These are phyloP conservation scores for Strobilomyces confusus DNA, from an alignment of 768 basidiomycete genomes.

Conservation along the genomic window DNA sequence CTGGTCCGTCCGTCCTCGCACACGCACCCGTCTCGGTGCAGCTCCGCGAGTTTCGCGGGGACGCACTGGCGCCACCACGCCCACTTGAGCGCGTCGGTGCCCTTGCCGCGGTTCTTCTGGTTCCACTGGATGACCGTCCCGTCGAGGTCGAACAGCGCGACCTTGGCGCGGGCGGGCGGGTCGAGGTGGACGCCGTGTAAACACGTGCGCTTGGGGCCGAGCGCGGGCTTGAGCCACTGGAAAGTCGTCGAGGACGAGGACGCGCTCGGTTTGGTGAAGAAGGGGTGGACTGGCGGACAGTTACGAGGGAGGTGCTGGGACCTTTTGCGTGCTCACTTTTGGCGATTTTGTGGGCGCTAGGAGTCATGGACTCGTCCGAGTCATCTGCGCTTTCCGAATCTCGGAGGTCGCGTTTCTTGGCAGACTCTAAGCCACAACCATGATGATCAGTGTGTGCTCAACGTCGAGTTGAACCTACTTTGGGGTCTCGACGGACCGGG, in stretches of 20 bases:
- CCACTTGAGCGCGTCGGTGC: conserved; percentile 32
- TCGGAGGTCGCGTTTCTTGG: conserved; percentile 20
- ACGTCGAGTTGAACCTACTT: conserved; percentile 12
- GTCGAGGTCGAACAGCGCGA: conserved; percentile 84
- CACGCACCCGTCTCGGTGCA: conserved; percentile 55
- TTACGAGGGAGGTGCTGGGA: not conserved
- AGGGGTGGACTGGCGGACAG: conserved; percentile 36
- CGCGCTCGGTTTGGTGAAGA: conserved; percentile 33
- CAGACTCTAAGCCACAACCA: not conserved
- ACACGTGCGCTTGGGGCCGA: conserved; percentile 35
- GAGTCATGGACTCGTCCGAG: conserved; percentile 15
- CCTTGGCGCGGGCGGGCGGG: conserved; percentile 42
- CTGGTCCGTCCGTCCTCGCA: not conserved
- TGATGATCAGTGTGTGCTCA: not conserved
- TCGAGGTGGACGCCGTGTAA: conserved; percentile 32
- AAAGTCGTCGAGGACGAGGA: conserved; percentile 13
- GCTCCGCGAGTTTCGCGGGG: conserved; percentile 56
- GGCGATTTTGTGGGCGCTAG: conserved; percentile 18
- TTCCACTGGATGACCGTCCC: conserved; percentile 71
- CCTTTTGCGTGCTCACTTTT: conserved; percentile 20
- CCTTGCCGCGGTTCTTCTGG: conserved; percentile 32
- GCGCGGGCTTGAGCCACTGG: conserved; percentile 32
- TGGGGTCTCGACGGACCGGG: conserved; percentile 8
- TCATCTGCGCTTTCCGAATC: conserved; percentile 6
- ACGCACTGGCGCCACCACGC: conserved; percentile 73